A percentile compares a stretch with the other conserved stretches of the same genome.
Evolutionary conservation across 2,329 filamentous ascomycete genomes (phyloP).

Genomic region (Xylaria sp.): DNA sequence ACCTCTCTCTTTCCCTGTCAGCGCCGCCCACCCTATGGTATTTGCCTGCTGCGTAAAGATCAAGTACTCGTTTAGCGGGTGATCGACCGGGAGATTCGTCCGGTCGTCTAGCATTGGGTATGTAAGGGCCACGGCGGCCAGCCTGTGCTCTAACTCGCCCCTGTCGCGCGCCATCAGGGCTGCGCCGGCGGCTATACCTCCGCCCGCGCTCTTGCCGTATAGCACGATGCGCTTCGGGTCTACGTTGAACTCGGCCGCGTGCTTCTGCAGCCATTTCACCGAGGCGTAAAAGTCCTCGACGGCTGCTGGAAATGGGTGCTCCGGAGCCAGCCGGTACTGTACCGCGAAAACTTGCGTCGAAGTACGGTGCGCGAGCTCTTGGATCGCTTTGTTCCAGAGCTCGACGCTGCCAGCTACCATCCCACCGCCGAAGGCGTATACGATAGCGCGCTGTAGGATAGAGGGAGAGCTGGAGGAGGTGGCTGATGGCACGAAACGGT

Average conservation of each 20-base stretch:
- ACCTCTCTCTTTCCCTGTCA: slow-evolving; percentile 35
- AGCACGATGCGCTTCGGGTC: slow-evolving; percentile 42
- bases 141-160: slow-evolving; percentile 37
- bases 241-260: slow-evolving; percentile 37
- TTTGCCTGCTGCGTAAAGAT: slow-evolving; percentile 33
- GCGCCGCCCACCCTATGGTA: slow-evolving; percentile 35
- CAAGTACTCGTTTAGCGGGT: slow-evolving; percentile 35
- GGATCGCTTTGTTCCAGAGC: slow-evolving; percentile 29
- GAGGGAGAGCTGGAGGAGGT: slow-evolving; percentile 4
- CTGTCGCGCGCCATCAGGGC: slow-evolving; percentile 55
- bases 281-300: slow-evolving; percentile 53
- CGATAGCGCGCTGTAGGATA: slow-evolving; percentile 42
- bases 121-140: slow-evolving; percentile 46
- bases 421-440: slow-evolving; percentile 44
- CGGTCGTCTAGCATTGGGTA: slow-evolving; percentile 52
- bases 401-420: slow-evolving; percentile 41
- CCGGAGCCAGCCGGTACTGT: slow-evolving; percentile 60
- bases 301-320: slow-evolving; percentile 56
- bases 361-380: slow-evolving; percentile 33
- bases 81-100: slow-evolving; percentile 34
- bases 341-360: slow-evolving; percentile 49
- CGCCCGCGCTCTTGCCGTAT: slow-evolving; percentile 41
- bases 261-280: slow-evolving; percentile 50
- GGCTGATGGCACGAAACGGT: slow-evolving; percentile 37
- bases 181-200: slow-evolving; percentile 36